Evolutionary conservation across 805 yeast species (phyloP), one percentile per base, ranked within the genome.

Genomic region (Ogataea nonfermentans): DNA sequence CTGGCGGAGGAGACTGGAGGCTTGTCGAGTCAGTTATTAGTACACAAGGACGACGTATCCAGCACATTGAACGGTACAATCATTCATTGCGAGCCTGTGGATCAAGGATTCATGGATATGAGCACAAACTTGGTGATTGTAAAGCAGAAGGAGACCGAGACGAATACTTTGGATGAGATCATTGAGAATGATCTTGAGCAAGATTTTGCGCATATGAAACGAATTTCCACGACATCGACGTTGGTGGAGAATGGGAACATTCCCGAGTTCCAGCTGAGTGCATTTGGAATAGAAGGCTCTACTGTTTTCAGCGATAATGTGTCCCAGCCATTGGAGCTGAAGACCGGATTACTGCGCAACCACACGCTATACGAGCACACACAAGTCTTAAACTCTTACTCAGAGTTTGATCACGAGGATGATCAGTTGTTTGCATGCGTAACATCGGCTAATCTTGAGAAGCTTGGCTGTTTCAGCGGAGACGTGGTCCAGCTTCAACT

Each of bases 61-160:
- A 59, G 74, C 13, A 58, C 56, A 4, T 51, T 77, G 13, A 70
- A 71, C 46, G 84, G 84, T 14, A 52, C 53, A 6, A 71, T 86
- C 3, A 50, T 74, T 3, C 70, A 80, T 16, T 77, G 88, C 56
- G 95, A 85, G 49, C 95, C 95, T 0, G 70, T 77, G 2, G 76
- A 73, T 29, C 95, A 85, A 55, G 95, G 95, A 1, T 48, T 57
- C 6, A 51, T 83, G 1, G 57, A 63, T 14, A 40, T 47, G 2
- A 57, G 61, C 1, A 79, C 91, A 0, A 65, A 65, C n/a, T 61
- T 86, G 2, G 71, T 79, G 2, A 60, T 84, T 22, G 73, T 80
- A 12, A 73, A 70, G 43, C 31, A 44, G 10, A 24, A 19, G 14
- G 19, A 26, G 14, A 26, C n/a, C 9, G 37, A 50, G 9, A 13